Evolutionary conservation across 2,329 filamentous ascomycete genomes (phyloP), one percentile per base, ranked within the genome.

Genomic region (Aureobasidium leucospermi): DNA sequence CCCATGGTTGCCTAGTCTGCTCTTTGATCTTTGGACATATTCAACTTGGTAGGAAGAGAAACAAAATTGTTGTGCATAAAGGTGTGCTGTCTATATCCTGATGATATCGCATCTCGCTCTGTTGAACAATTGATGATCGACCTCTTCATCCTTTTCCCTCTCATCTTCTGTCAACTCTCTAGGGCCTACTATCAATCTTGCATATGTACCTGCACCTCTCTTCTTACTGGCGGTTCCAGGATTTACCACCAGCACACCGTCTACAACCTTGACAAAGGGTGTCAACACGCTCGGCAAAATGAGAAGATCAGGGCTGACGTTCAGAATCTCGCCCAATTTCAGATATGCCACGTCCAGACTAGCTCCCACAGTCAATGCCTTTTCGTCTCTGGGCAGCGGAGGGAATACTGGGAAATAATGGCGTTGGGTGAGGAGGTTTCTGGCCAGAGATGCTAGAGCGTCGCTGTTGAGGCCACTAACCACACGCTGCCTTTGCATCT

Each of bases 351-450:
- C 76, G 72, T 99, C 94, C 55, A 97, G 71, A 78, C 87, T 86
- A 0, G 90, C 85, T 0, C 92, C 92, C 0, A 88, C 85, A 4
- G 83, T 84, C 39, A 83, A 67, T 0, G 81, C 83, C 61, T 81
- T 66, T 61, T 68, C 69, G 6, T 53, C 59, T 19, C 59, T 79
- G 51, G 91, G 81, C 11, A 85, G 81, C 0, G 93, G 86, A 6
- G 94, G 94, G 69, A 92, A 96, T 0, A 97, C 75, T 0, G 94
- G 94, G 67, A 90, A 90, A 73, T 92, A 97, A 69, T 94, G 91
- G 6, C 92, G 80, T 75, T 97, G 94, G 73, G 96, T 88, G 60
- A 99, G 83, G 16, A 99, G 73, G 65, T 94, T 87, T 19, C 85
- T 81, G 6, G 88, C 84, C 48, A 92, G 74, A n/a, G 93, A 78